Evolutionary conservation across 257 asterid genomes (phyloP).

Genomic region (Solanum etuberosum): DNA sequence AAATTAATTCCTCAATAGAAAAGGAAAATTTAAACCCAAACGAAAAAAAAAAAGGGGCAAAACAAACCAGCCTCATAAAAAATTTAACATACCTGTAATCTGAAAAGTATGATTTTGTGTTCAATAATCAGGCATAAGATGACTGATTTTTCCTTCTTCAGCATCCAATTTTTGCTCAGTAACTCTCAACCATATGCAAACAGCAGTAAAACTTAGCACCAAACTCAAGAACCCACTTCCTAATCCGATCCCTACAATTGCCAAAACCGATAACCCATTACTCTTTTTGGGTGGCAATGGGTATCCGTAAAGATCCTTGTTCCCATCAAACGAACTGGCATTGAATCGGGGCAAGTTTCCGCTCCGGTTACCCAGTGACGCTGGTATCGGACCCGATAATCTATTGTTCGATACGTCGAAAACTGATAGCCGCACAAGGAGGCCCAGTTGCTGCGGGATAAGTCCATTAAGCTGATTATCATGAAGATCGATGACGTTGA

Average conservation of each 20-base stretch:
- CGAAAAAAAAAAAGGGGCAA: neutral
- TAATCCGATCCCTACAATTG: constrained; percentile 90
- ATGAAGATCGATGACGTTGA: constrained; percentile 88
- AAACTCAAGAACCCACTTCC: constrained; percentile 85
- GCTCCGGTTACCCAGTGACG: constrained; percentile 59
- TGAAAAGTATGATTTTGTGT: neutral
- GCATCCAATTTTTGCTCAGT: constrained; percentile 51
- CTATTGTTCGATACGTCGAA: constrained; percentile 69
- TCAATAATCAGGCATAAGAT: constrained; percentile 85
- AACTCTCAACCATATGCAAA: constrained; percentile 77
- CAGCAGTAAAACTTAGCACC: constrained; percentile 79
- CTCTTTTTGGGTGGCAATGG: constrained; percentile 68
- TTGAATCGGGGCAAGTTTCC: constrained; percentile 69
- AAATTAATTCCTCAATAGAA: neutral
- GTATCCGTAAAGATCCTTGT: constrained; percentile 73
- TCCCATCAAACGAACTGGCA: constrained; percentile 65
- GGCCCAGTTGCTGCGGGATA: constrained; percentile 77
- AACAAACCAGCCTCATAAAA: neutral
- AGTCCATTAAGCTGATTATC: constrained; percentile 53
- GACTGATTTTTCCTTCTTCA: constrained; percentile 68
- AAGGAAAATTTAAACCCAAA: neutral
- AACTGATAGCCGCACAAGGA: constrained; percentile 51
- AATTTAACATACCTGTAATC: neutral
- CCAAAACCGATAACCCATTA: constrained; percentile 48
- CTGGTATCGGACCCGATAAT: constrained; percentile 69